Base-by-base conservation (phyloP, 192 early-diverging fungal species). In the Lobosporangium transversale region DNA sequence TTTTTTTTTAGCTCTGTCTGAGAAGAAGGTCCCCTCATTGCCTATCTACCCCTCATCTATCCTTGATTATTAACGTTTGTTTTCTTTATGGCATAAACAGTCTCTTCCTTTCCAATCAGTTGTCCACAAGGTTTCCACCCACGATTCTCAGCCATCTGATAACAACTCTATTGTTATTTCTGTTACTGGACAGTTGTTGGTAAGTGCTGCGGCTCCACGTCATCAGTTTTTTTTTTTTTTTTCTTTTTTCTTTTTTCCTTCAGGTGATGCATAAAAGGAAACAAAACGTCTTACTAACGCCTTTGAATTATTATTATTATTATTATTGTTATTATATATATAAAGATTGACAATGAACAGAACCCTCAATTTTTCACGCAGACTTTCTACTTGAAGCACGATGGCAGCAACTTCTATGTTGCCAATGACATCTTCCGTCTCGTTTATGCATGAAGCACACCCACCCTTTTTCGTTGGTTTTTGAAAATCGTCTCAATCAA, bases 401-500 rank as follows among this genome's bases (percentile, higher is more conserved):
- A 97, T 8, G 82, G 68, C 14, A 36, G 57, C 20, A 78, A 61
- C 47, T 96, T 85, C 85, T 97, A 89, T 78, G 83, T 98, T 51
- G 93, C 81, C 82, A 96, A 98, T 82, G 92, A 93, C 63, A 81
- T 94, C 31, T 94, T 94, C 87, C 91, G 92, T 53, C 85, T 94
- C 33, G 88, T 89, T 79, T 94, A 93, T 33, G 89, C 37, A 67
- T 53, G 24, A 67, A n/a, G n/a, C n/a, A n/a, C n/a, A n/a, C n/a
- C n/a, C n/a, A n/a, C n/a, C n/a, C n/a, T n/a, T n/a, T n/a, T n/a
- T n/a, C n/a, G n/a, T n/a, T n/a, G n/a, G n/a, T n/a, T n/a, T n/a
- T n/a, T n/a, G n/a, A n/a, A n/a, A n/a, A n/a, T n/a, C n/a, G n/a
- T n/a, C n/a, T n/a, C n/a, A n/a, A n/a, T n/a, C n/a, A n/a, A n/a